Percentiles rank a stretch among this genome's conserved stretches.
These are phyloP conservation scores for Diddensiella santjacobensis DNA, from an alignment of 805 yeast genomes.

Conservation along the genomic window DNA sequence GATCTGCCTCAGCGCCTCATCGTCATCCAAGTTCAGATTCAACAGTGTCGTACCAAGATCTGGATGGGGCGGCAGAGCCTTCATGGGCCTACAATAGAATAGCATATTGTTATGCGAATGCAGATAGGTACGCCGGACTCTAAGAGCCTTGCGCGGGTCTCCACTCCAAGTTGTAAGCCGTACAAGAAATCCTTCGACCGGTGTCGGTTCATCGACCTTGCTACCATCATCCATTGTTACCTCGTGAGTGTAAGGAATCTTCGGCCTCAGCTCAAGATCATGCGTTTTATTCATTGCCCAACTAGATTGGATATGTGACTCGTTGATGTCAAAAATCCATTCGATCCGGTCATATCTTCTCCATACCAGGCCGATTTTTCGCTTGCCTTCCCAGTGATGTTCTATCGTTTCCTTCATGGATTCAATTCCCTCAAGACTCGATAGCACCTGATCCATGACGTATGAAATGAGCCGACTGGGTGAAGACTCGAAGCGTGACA, in stretches of 20 bases:
- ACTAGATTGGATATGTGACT: conserved; percentile 41
- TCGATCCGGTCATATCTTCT: conserved; percentile 72
- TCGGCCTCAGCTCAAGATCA: conserved; percentile 56
- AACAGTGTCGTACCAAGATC: conserved; percentile 24
- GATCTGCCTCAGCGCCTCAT: conserved; percentile 19
- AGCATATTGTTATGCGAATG: conserved; percentile 59
- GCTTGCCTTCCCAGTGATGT: conserved; percentile 14
- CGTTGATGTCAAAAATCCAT: conserved; percentile 52
- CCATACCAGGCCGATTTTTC: conserved; percentile 52
- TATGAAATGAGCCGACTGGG: conserved; percentile 24
- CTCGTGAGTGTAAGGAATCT: conserved; percentile 27
- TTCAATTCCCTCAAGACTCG: conserved; percentile 30
- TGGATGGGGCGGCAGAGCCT: conserved; percentile 57
- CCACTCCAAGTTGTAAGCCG: conserved; percentile 54
- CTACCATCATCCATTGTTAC: conserved; percentile 24
- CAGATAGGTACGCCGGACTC: conserved; percentile 53
- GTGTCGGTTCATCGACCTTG: conserved; percentile 52
- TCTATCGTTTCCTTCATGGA: conserved; percentile 14
- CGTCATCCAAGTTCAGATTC: conserved; percentile 30
- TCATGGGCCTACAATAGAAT: conserved; percentile 50
- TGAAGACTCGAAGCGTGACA: conserved; percentile 9
- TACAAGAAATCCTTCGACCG: conserved; percentile 78
- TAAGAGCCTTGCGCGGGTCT: conserved; percentile 36
- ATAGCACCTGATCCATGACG: conserved; percentile 38
- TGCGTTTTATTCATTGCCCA: conserved; percentile 45